Evolutionary conservation across 2,329 filamentous ascomycete species (phyloP), one percentile per base, ranked within the genome.

Genomic region (Claviceps sp.): DNA sequence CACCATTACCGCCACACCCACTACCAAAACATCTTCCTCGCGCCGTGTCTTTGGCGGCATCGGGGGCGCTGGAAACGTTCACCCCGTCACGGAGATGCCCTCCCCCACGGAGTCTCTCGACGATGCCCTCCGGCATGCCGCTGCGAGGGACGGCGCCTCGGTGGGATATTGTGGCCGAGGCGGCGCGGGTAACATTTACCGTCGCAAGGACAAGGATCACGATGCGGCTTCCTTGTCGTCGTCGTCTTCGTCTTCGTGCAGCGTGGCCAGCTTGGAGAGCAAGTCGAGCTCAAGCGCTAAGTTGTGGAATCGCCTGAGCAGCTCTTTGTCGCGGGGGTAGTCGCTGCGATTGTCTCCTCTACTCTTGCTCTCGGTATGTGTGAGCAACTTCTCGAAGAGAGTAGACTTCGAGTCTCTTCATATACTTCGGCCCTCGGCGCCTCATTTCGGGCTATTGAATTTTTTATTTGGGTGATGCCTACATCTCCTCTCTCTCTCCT

Each of bases 101-200:
- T 54, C 48, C 37, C 50, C 43, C 26, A 65, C 79, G 60, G 72
- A 73, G 61, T 69, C 76, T 50, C 72, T 76, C 52, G 74, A 77
- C 52, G 65, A 79, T 52, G 67, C 70, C 50, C 60, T 65, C 54
- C 59, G 68, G 53, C 71, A 75, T 55, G 72, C 74, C 56, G 57
- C 73, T 59, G 58, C 69, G 63, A 60, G 64, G 61, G 62, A 67
- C 55, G 59, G 58, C 42, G 67, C 70, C 52, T 62, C 70, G 52
- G 72, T 75, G 62, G 85, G 83, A 68, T 76, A 82, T 67, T 76
- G 76, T 14, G 82, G 83, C 59, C 80, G 82, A 52, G 83, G 83
- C 58, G 82, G 83, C 55, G 81, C 81, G 2, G 83, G 82, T 59
- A 70, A 70, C 56, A 74, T 79, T 56, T 86, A 86, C 67, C 81